Evolutionary conservation across 2,329 filamentous ascomycete genomes (phyloP).

Genomic region (Didymella segeticola): DNA sequence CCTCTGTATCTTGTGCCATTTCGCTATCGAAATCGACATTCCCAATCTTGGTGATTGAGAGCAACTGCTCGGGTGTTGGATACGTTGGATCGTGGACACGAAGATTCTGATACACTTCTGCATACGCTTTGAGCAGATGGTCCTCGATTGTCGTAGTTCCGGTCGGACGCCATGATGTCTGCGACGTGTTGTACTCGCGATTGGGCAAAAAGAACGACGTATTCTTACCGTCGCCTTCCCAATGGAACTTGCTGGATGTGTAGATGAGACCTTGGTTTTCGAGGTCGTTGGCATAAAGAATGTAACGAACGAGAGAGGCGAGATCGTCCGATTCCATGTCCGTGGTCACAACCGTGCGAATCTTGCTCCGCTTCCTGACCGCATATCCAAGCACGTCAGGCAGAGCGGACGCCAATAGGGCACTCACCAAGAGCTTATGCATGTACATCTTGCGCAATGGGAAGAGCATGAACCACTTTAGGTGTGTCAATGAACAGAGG

Average conservation of each 20-base stretch:
- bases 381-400: background rate
- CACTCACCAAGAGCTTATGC: background rate
- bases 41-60: conserved; percentile 14
- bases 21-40: conserved; percentile 21
- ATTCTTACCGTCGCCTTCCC: conserved; percentile 18
- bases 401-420: background rate
- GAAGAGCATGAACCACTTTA: no score
- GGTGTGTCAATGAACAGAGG: no score
- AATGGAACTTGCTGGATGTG: conserved; percentile 22
- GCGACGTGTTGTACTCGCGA: conserved; percentile 22
- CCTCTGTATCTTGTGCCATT: conserved; percentile 17
- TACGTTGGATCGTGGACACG: conserved; percentile 12
- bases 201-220: conserved; percentile 15
- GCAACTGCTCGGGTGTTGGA: conserved; percentile 11
- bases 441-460: background rate
- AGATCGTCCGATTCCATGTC: conserved; percentile 23
- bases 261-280: conserved; percentile 20
- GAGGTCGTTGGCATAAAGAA: conserved; percentile 20
- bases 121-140: conserved; percentile 14
- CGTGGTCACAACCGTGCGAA: conserved; percentile 19
- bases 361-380: background rate
- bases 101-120: conserved; percentile 16
- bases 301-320: conserved; percentile 18
- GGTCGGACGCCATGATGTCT: conserved; percentile 19
- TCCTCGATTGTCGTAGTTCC: conserved; percentile 16